Evolutionary conservation across 2,329 filamentous ascomycete species (phyloP).

Genomic region (Anthostomella pinea): DNA sequence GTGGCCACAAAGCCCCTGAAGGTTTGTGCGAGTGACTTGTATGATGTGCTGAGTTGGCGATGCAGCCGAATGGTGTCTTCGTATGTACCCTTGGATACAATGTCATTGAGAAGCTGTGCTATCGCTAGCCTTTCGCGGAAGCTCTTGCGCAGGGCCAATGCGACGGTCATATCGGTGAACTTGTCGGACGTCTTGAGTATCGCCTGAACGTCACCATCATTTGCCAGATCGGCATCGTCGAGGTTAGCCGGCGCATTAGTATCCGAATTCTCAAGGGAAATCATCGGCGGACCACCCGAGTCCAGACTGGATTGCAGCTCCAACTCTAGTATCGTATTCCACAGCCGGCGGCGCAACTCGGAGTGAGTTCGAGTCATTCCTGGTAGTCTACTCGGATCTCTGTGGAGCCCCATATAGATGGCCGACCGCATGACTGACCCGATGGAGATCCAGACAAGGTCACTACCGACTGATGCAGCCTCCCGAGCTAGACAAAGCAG

Average conservation of each 20-base stretch:
- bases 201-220: conserved; percentile 32
- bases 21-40: conserved; percentile 38
- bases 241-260: conserved; percentile 48
- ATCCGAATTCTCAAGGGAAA: conserved; percentile 48
- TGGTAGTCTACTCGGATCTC: conserved; percentile 50
- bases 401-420: conserved; percentile 57
- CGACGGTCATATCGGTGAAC: conserved; percentile 49
- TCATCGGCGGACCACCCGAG: conserved; percentile 48
- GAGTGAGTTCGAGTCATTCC: conserved; percentile 45
- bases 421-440: conserved; percentile 52
- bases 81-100: conserved; percentile 37
- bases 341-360: conserved; percentile 55
- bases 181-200: conserved; percentile 13
- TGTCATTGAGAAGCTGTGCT: conserved; percentile 42
- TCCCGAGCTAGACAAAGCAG: conserved; percentile 50
- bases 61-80: conserved; percentile 45
- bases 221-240: conserved; percentile 50
- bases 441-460: conserved; percentile 51
- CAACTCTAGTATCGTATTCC: conserved; percentile 55
- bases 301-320: conserved; percentile 51
- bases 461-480: conserved; percentile 44
- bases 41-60: conserved; percentile 38
- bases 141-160: conserved; percentile 43
- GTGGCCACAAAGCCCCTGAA: conserved; percentile 10
- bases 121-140: conserved; percentile 43